Conservation (phyloP, 345 rosid species). For the Populus simonii region DNA sequence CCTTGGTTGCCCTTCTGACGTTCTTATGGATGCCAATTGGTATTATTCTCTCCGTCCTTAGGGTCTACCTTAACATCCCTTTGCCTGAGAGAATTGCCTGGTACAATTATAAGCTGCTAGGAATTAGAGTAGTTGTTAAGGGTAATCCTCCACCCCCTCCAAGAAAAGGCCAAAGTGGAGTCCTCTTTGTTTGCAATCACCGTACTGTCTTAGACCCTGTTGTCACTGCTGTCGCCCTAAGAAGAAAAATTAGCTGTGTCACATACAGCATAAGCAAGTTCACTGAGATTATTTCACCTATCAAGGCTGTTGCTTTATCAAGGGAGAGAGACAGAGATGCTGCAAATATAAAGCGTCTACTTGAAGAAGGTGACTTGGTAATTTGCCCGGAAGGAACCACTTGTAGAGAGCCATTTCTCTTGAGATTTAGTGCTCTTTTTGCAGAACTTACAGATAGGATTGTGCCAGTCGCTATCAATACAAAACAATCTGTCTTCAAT, state of each 20-base stretch:
- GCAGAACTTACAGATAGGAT: conserved; percentile 87
- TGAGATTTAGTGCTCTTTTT: conserved; percentile 85
- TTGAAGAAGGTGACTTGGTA: conserved; percentile 86
- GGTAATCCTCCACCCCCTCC: conserved; percentile 82
- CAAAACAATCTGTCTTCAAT: conserved; percentile 68
- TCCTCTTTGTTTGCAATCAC: conserved; percentile 87
- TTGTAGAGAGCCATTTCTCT: conserved; percentile 81
- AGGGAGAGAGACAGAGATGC: conserved; percentile 85
- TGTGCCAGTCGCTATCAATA: conserved; percentile 84
- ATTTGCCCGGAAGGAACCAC: conserved; percentile 98
- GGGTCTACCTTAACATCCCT: conserved; percentile 64
- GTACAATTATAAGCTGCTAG: conserved; percentile 54
- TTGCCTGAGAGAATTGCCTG: conserved; percentile 58
- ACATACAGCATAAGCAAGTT: conserved; percentile 93
- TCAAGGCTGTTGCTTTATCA: conserved; percentile 83
- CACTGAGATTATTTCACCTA: conserved; percentile 80
- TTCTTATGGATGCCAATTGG: conserved; percentile 73
- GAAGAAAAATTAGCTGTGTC: conserved; percentile 89
- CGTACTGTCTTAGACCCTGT: conserved; percentile 79
- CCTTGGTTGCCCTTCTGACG: conserved; percentile 55
- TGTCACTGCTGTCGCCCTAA: conserved; percentile 74
- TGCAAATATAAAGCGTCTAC: conserved; percentile 57
- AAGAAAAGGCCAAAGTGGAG: conserved; percentile 64
- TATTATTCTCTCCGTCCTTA: conserved; percentile 43
- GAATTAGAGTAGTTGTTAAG: conserved; percentile 53